Base-by-base conservation (phyloP, 441 rosid genomes). In the Erodium trifolium region DNA sequence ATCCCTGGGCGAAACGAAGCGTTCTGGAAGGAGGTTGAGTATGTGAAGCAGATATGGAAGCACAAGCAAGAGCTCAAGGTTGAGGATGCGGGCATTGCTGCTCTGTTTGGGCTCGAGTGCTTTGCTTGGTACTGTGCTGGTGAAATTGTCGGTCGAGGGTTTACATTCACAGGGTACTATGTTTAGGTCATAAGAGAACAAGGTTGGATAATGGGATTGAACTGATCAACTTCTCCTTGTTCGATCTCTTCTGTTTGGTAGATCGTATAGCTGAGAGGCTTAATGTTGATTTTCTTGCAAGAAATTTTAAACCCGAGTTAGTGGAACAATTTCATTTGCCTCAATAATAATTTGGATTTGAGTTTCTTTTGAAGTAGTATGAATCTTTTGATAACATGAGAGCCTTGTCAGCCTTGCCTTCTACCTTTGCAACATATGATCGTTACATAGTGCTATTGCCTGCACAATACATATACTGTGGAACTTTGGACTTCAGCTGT, bases 81-180 rank as follows among this genome's bases (percentile, higher is more conserved):
- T 49, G 55, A 49, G 55, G 55, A 49, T 49, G 55, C 55, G n/a
- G 55, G 55, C 55, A 13, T 49, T 13, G 55, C 55, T 11, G 55
- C 55, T 11, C 55, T 49, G 14, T 49, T 49, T 49, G 55, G 55
- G 55, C 55, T 49, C n/a, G 55, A 49, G 55, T 49, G 55, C 55
- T 49, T 2, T 49, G 55, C 55, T 10, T 49, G 55, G 55, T 49
- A 2, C 27, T 23, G 27, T 23, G 27, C 27, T 23, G 27, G 27
- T 23, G 27, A 23, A 23, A 23, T 23, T 23, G 57, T 51, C 13
- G 57, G 57, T 13, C 14, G 57, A 51, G 57, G 57, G 16, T 51
- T 51, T n/a, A 8, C 57, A 0, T 51, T 51, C 55, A 11, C 55
- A 1, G 57, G 57, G 12, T 51, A 51, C 4, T 5, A 51, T 51